phyloP scores from a whole-genome alignment of 2,329 filamentous ascomycete species.

The Aspergillus sp. region DNA sequence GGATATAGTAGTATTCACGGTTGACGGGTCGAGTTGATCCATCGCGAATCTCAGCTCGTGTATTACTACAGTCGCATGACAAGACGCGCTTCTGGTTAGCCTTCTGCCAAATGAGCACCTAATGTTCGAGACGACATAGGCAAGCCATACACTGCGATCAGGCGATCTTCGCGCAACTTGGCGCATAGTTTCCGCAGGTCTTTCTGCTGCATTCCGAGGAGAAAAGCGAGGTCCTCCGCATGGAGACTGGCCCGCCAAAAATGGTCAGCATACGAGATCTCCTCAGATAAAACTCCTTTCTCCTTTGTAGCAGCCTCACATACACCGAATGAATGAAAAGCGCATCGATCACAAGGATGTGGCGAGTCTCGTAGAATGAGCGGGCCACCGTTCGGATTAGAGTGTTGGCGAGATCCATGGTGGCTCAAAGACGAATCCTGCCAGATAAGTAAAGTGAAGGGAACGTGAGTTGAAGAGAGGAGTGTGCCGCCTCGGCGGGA shows the following conservation, averaged over 20 bases:
- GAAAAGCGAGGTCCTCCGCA: slow-evolving; percentile 81
- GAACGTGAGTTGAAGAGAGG: not conserved
- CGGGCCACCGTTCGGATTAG: slow-evolving; percentile 84
- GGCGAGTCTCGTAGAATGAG: slow-evolving; percentile 82
- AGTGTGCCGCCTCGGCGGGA: not conserved
- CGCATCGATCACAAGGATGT: slow-evolving; percentile 79
- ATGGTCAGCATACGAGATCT: not conserved
- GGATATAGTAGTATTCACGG: slow-evolving; percentile 95
- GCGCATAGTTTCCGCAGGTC: slow-evolving; percentile 88
- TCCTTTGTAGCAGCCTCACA: slow-evolving; percentile 23
- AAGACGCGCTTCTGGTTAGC: slow-evolving; percentile 3
- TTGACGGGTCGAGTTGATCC: slow-evolving; percentile 79
- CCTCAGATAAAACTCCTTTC: not conserved
- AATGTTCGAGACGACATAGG: slow-evolving; percentile 1
- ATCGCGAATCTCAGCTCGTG: slow-evolving; percentile 74
- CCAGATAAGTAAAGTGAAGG: not conserved
- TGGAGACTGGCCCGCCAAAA: slow-evolving; percentile 58
- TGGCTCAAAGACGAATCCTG: not conserved
- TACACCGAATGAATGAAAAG: slow-evolving; percentile 71
- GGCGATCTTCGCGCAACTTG: slow-evolving; percentile 79
- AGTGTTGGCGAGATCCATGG: slow-evolving; percentile 68
- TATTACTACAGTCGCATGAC: slow-evolving; percentile 53
- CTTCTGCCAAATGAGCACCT: not conserved
- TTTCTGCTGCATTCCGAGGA: slow-evolving; percentile 88
- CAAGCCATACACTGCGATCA: slow-evolving; percentile 70